Evolutionary conservation across 192 early-diverging fungal species (phyloP), one percentile per base, ranked within the genome.

Genomic region (Mortierella claussenii): DNA sequence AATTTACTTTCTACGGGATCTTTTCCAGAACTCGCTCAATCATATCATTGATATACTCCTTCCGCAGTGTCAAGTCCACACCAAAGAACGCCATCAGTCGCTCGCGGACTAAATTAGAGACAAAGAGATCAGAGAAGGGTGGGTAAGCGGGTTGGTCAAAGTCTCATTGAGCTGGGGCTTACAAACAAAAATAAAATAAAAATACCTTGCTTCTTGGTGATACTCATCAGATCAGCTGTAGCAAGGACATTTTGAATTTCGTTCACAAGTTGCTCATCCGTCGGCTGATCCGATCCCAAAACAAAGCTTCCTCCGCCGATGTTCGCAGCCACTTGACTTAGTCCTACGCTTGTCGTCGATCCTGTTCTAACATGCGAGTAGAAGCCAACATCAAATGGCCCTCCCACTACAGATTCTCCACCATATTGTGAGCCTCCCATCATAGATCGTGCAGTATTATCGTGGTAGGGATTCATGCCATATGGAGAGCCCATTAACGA

Each of bases 151-250:
- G n/a, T n/a, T n/a, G n/a, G n/a, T n/a, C n/a, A n/a, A n/a, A n/a
- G n/a, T n/a, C n/a, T n/a, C n/a, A n/a, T n/a, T n/a, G n/a, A n/a
- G n/a, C n/a, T n/a, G n/a, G n/a, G n/a, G n/a, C n/a, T n/a, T n/a
- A n/a, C n/a, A n/a, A n/a, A n/a, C n/a, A n/a, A n/a, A n/a, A n/a
- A n/a, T n/a, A n/a, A n/a, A n/a, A n/a, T n/a, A n/a, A n/a, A n/a
- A n/a, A n/a, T 86, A 86, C 85, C 88, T 86, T 94, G 93, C 81
- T 98, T 98, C 87, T 99, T 98, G 44, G 98, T 99, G 50, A 99
- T 92, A n/a, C 91, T 93, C 97, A 97, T 98, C 56, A 99, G 79
- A 66, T 99, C 92, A 10, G 94, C 94, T 0, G 92, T 93, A 15
- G 89, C 78, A 23, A 99, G 86, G 31, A 97, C 93, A 65, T 91